Evolutionary conservation across 306 rosid genomes (phyloP).

Genomic region (Vicia villosa): DNA sequence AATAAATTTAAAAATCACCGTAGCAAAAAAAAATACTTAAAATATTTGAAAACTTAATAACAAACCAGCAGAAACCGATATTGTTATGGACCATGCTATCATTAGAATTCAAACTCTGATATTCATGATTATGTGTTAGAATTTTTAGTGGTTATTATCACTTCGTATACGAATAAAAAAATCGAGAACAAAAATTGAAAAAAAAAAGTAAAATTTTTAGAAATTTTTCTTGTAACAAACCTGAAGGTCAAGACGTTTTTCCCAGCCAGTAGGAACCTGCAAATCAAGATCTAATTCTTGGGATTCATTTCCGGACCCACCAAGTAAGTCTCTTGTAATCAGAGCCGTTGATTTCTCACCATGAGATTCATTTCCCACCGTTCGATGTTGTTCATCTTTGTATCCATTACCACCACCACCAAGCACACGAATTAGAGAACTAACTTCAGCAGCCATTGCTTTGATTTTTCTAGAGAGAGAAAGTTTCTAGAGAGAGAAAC

Average conservation of each 20-base stretch:
- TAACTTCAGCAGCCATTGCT: slow-evolving; percentile 89
- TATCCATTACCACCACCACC: slow-evolving; percentile 50
- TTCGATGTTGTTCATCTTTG: slow-evolving; percentile 75
- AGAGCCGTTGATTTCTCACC: slow-evolving; percentile 73
- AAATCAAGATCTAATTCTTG: slow-evolving; percentile 96
- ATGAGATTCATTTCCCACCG: slow-evolving; percentile 60
- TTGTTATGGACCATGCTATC: no score
- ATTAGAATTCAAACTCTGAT: no score
- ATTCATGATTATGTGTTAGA: no score
- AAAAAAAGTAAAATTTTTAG: slow-evolving; percentile 33
- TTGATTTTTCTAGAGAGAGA: slow-evolving; percentile 20
- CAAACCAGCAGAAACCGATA: no score
- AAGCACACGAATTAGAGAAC: slow-evolving; percentile 65
- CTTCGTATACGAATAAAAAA: no score
- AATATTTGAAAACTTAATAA: no score
- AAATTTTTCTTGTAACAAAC: slow-evolving; percentile 39
- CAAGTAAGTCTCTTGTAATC: slow-evolving; percentile 83
- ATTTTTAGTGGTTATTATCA: no score
- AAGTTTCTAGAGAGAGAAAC: slow-evolving; percentile 17
- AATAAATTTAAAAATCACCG: not conserved
- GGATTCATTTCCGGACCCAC: slow-evolving; percentile 67
- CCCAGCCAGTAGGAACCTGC: slow-evolving; percentile 95
- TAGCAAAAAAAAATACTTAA: not conserved
- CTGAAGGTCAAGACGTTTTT: slow-evolving; percentile 90
- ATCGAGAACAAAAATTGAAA: not conserved